Conservation (phyloP, 176 grass and related monocot genomes). For the Bromus sterilis region DNA sequence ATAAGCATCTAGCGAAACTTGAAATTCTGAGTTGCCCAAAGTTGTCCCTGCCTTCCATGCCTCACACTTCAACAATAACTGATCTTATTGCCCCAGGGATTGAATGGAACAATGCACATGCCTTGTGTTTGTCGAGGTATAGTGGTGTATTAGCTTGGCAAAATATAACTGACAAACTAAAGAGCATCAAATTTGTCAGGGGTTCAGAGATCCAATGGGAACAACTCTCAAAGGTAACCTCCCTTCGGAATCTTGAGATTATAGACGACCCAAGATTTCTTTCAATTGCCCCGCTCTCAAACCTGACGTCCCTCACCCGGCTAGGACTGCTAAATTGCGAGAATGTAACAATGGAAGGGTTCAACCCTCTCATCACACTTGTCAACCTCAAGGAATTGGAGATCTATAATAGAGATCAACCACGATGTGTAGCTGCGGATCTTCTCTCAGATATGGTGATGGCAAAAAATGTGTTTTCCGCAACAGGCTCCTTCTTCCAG, state of each 20-base stretch:
- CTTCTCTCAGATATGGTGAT: background rate
- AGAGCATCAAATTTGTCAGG: background rate
- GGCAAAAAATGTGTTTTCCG: background rate
- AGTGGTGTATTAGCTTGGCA: no score
- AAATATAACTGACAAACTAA: no score
- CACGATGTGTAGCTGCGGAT: background rate
- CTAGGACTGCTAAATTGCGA: background rate
- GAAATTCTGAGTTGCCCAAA: no score
- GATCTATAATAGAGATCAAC: background rate
- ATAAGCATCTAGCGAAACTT: no score
- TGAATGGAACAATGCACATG: no score
- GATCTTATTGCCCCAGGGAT: no score
- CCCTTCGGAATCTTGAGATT: background rate
- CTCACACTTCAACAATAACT: no score
- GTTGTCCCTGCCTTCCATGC: no score
- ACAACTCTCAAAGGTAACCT: background rate
- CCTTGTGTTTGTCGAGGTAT: no score
- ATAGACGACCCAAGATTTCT: accelerated
- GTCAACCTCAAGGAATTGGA: background rate
- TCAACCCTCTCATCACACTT: background rate
- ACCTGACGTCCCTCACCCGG: background rate
- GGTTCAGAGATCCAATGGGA: background rate
- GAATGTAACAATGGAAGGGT: background rate
- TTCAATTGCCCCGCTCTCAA: background rate
- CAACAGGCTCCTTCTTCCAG: no score